Conservation (phyloP, 2,329 filamentous ascomycete genomes). For the Diaporthe citrichinensis region DNA sequence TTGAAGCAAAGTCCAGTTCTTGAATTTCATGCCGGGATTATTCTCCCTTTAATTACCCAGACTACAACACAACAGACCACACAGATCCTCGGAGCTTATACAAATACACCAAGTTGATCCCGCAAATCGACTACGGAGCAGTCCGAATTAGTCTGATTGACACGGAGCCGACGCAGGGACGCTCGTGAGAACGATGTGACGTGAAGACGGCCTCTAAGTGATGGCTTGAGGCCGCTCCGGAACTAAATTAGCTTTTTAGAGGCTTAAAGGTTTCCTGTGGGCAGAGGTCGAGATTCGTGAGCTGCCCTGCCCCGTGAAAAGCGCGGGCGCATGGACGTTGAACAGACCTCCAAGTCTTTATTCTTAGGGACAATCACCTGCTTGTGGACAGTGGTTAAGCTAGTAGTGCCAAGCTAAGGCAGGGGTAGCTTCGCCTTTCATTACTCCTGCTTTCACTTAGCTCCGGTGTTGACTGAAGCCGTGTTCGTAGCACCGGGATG, state of each 20-base stretch:
- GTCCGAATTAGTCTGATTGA: neutral
- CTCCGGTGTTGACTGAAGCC: neutral
- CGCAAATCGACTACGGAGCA: neutral
- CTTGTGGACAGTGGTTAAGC: neutral
- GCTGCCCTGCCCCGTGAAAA: neutral
- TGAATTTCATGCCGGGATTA: neutral
- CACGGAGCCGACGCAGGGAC: neutral
- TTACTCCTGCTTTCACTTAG: neutral
- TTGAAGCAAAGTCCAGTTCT: no score
- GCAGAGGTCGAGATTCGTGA: neutral
- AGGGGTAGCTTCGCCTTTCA: constrained; percentile 10
- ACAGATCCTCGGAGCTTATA: neutral
- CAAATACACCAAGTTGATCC: no score
- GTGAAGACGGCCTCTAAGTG: neutral
- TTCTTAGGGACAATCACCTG: neutral
- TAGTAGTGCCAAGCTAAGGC: neutral
- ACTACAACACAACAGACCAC: no score
- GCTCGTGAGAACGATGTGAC: neutral
- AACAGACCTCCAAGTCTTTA: constrained; percentile 7
- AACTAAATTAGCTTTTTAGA: neutral
- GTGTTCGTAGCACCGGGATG: neutral
- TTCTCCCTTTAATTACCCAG: neutral
- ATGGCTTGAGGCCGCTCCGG: neutral
- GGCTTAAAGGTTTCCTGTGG: no score
- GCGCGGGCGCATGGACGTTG: neutral